Percentiles rank a stretch among this genome's conserved stretches.
These are phyloP conservation scores for Pseudogymnoascus sp. DNA, from an alignment of 2,329 filamentous ascomycete species.

Conservation along the genomic window DNA sequence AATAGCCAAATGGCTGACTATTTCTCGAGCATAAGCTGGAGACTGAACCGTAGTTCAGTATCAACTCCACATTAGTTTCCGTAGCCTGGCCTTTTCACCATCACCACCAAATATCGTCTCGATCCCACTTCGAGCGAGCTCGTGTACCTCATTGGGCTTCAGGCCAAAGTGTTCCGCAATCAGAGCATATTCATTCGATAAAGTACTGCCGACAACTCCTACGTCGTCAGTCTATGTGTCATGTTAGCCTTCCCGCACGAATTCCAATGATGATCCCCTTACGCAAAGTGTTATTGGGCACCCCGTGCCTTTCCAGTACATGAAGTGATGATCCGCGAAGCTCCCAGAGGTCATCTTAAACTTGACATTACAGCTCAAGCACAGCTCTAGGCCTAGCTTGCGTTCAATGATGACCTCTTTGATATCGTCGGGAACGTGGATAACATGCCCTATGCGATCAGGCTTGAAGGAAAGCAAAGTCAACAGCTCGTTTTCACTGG, in stretches of 20 bases:
- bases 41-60: too few relatives aligned
- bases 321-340: constrained; percentile 65
- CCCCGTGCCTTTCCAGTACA: constrained; percentile 55
- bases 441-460: constrained; percentile 68
- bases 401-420: constrained; percentile 45
- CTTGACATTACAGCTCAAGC: constrained; percentile 73
- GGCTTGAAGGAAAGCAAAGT: constrained; percentile 59
- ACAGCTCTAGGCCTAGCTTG: constrained; percentile 63
- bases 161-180: constrained; percentile 64
- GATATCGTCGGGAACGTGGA: constrained; percentile 58
- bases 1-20: background rate
- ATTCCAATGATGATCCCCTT: constrained; percentile 31
- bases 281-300: constrained; percentile 61
- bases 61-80: constrained; percentile 39
- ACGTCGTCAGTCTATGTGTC: constrained; percentile 68
- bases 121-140: constrained; percentile 52
- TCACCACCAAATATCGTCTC: constrained; percentile 59
- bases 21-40: background rate
- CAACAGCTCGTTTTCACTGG: constrained; percentile 50
- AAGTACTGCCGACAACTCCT: constrained; percentile 66
- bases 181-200: constrained; percentile 70
- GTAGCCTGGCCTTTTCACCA: constrained; percentile 51
- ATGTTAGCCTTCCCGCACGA: background rate
- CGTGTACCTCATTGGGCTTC: constrained; percentile 37
- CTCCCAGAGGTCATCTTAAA: constrained; percentile 63